Evolutionary conservation across 495 filamentous ascomycete genomes (phyloP).

Genomic region (Alectoria sarmentosa): DNA sequence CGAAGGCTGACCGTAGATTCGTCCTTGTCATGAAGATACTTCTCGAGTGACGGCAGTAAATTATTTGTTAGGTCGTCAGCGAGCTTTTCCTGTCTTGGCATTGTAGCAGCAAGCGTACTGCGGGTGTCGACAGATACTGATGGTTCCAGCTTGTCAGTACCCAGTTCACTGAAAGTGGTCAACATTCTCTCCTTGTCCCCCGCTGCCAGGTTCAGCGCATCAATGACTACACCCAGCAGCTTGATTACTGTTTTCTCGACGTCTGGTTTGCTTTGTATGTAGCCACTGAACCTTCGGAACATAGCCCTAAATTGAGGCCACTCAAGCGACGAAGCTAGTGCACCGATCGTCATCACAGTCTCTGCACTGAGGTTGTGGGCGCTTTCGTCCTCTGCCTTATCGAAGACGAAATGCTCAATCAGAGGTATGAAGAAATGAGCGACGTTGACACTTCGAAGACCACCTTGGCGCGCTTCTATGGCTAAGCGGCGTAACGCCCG

Average conservation of each 20-base stretch:
- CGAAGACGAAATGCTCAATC: constrained; percentile 89
- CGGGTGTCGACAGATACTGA: not conserved
- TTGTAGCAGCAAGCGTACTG: constrained; percentile 50
- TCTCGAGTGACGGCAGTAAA: constrained; percentile 66
- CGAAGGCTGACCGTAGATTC: constrained; percentile 87
- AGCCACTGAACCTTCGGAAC: constrained; percentile 70
- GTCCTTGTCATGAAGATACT: constrained; percentile 88
- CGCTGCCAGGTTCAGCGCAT: constrained; percentile 56
- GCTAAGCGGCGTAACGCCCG: constrained; percentile 74
- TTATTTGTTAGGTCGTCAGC: constrained; percentile 63
- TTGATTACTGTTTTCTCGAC: constrained; percentile 79
- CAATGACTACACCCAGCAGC: constrained; percentile 71
- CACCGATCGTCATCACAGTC: constrained; percentile 65
- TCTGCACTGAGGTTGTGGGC: constrained; percentile 81
- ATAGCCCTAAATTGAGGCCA: constrained; percentile 88
- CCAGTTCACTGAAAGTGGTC: constrained; percentile 22
- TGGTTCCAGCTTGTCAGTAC: not conserved
- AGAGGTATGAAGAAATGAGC: constrained; percentile 84
- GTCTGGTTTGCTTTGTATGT: constrained; percentile 72
- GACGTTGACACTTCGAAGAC: constrained; percentile 66
- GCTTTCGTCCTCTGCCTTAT: constrained; percentile 63
- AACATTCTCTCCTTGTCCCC: constrained; percentile 33
- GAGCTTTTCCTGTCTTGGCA: constrained; percentile 65
- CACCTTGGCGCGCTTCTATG: constrained; percentile 50
- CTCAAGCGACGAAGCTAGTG: constrained; percentile 65